phyloP scores from a whole-genome alignment of 768 basidiomycete species.

The Obba rivulosa region DNA sequence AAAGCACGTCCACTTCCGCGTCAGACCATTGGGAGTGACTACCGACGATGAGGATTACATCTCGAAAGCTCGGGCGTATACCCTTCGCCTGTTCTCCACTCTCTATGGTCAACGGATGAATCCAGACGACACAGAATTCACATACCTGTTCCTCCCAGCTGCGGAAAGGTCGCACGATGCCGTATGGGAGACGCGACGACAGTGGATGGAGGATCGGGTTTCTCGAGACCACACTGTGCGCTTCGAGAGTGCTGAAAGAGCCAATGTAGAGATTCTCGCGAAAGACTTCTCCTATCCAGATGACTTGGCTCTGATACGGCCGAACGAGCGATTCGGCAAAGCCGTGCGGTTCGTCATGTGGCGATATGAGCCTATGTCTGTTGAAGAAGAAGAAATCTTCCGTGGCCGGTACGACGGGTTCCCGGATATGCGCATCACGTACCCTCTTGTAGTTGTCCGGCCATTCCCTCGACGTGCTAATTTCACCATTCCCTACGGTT shows the following conservation, averaged over 20 bases:
- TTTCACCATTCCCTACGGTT: slow-evolving; percentile 47
- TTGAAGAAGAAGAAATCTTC: slow-evolving; percentile 46
- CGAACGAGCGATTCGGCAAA: slow-evolving; percentile 39
- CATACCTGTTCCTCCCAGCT: slow-evolving; percentile 53
- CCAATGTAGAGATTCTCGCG: slow-evolving; percentile 43
- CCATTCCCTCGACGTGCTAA: slow-evolving; percentile 50
- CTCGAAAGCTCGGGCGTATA: slow-evolving; percentile 41
- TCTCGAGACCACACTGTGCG: slow-evolving; percentile 1
- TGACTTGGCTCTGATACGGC: slow-evolving; percentile 50
- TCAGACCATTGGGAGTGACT: slow-evolving; percentile 1
- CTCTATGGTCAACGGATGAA: slow-evolving; percentile 54
- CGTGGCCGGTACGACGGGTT: slow-evolving; percentile 29
- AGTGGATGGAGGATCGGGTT: slow-evolving; percentile 34
- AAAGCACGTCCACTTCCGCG: too few species aligned
- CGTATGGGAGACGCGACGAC: slow-evolving; percentile 46
- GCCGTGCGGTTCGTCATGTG: slow-evolving; percentile 52
- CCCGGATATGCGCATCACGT: slow-evolving; percentile 42
- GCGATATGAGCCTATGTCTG: slow-evolving; percentile 42
- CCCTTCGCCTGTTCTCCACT: slow-evolving; percentile 58
- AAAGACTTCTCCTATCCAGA: slow-evolving; percentile 38
- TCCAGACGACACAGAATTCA: slow-evolving; percentile 56
- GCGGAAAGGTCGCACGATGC: slow-evolving; percentile 22
- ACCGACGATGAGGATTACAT: slow-evolving; percentile 27
- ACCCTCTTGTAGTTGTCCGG: slow-evolving; percentile 60
- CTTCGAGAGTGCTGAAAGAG: slow-evolving; percentile 12